Conservation (phyloP, 2,329 filamentous ascomycete genomes). For the Pseudophaeomoniella oleicola region DNA sequence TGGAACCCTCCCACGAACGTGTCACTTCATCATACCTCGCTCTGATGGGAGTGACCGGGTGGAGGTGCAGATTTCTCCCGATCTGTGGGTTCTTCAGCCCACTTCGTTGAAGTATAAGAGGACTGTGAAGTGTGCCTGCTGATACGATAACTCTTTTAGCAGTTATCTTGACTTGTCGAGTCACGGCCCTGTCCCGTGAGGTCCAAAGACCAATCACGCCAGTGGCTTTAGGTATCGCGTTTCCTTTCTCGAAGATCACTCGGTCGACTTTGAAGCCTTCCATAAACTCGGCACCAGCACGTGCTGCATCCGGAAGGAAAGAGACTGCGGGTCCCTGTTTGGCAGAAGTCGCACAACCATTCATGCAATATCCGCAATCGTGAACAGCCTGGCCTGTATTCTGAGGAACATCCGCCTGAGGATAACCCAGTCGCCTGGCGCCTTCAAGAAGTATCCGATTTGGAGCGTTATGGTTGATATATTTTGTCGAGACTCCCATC, state of each 20-base stretch:
- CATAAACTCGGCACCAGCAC: slow-evolving; percentile 64
- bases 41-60: slow-evolving; percentile 49
- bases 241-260: slow-evolving; percentile 50
- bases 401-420: slow-evolving; percentile 55
- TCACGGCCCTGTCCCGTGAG: slow-evolving; percentile 48
- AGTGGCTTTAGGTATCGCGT: slow-evolving; percentile 39
- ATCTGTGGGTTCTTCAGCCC: slow-evolving; percentile 71
- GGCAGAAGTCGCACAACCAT: slow-evolving; percentile 47
- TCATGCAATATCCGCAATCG: slow-evolving; percentile 53
- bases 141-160: slow-evolving; percentile 73
- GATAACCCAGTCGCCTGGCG: slow-evolving; percentile 57
- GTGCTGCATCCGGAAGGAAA: slow-evolving; percentile 67
- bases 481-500: slow-evolving; percentile 55
- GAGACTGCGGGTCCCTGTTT: slow-evolving; percentile 68
- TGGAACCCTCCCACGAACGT: slow-evolving; percentile 60
- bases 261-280: slow-evolving; percentile 65
- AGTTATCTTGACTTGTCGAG: slow-evolving; percentile 53
- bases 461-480: slow-evolving; percentile 56
- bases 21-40: slow-evolving; percentile 57
- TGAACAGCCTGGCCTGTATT: slow-evolving; percentile 65
- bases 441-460: slow-evolving; percentile 65
- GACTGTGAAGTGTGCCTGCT: slow-evolving; percentile 61
- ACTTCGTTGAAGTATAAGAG: slow-evolving; percentile 61
- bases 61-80: slow-evolving; percentile 66
- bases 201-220: slow-evolving; percentile 66